Conservation (phyloP, 1,139 yeast species). For the Pichia sp. region DNA sequence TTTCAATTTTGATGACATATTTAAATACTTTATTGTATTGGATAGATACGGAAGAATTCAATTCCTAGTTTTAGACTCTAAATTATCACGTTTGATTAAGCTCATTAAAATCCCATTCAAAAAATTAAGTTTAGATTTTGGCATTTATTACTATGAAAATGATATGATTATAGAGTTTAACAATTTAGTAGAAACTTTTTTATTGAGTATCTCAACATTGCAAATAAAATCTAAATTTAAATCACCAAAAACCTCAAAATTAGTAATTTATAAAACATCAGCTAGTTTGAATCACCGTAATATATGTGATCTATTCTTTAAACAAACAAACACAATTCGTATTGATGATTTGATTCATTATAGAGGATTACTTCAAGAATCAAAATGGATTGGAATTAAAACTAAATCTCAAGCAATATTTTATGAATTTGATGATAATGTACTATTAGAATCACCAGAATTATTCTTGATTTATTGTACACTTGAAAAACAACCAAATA, state of each 20-base stretch:
- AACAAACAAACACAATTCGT: not conserved
- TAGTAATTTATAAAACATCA: not conserved
- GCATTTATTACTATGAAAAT: slow-evolving; percentile 4
- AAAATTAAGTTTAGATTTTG: too few relatives aligned
- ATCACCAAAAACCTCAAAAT: not conserved
- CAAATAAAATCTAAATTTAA: not conserved
- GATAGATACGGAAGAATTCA: slow-evolving; percentile 3
- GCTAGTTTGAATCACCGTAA: not conserved
- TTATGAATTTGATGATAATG: not conserved
- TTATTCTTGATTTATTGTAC: slow-evolving; percentile 6
- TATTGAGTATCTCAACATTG: not conserved
- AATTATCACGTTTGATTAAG: not conserved
- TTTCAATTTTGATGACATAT: not conserved
- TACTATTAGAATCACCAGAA: slow-evolving; percentile 7
- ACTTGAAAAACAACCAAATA: too few relatives aligned
- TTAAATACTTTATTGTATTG: slow-evolving; percentile 4
- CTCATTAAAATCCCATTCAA: too few relatives aligned
- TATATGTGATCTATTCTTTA: not conserved
- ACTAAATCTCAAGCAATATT: not conserved
- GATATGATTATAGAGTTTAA: slow-evolving; percentile 2
- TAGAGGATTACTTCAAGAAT: not conserved
- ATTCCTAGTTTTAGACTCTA: slow-evolving; percentile 1
- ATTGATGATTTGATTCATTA: not conserved
- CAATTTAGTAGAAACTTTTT: too few relatives aligned
- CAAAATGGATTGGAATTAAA: slow-evolving; percentile 15